Percentiles rank a stretch among this genome's conserved stretches.
Conservation (phyloP, 1,284 basidiomycete genomes). For the Naganishia liquefaciens region DNA sequence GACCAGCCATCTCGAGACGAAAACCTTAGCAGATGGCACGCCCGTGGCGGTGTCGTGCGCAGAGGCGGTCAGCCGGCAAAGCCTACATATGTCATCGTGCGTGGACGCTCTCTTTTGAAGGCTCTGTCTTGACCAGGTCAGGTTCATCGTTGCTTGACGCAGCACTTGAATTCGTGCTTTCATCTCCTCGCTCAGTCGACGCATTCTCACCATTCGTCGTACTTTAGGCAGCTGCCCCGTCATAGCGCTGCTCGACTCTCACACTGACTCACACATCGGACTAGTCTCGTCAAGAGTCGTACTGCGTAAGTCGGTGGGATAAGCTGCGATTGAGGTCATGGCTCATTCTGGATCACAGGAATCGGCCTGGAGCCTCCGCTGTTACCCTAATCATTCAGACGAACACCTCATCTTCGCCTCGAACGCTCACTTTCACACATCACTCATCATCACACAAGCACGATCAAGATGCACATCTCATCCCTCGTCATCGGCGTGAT, state of each 20-base stretch:
- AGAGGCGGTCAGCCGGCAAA: background rate
- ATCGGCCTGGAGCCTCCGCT: constrained; percentile 18
- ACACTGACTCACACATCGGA: background rate
- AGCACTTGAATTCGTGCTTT: constrained; percentile 12
- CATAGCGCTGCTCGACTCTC: constrained; percentile 8
- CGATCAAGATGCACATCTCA: constrained; percentile 27
- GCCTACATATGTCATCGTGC: too few relatives aligned
- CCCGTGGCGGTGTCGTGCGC: background rate
- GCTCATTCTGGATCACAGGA: background rate
- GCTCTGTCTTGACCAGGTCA: background rate
- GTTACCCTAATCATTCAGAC: background rate
- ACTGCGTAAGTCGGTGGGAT: background rate
- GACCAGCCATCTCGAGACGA: constrained; percentile 16
- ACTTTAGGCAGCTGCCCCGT: constrained; percentile 14
- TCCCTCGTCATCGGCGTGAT: constrained; percentile 18
- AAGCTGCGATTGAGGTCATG: background rate
- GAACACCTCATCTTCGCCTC: constrained; percentile 15
- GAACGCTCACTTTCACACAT: constrained; percentile 1
- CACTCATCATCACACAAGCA: background rate
- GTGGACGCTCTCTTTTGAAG: too few relatives aligned
- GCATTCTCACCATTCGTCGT: background rate
- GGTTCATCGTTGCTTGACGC: constrained; percentile 25
- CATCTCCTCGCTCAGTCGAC: background rate
- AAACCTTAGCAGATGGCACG: background rate
- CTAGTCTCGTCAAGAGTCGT: background rate